Conservation (phyloP, 768 basidiomycete genomes). For the Russula dissimulans region DNA sequence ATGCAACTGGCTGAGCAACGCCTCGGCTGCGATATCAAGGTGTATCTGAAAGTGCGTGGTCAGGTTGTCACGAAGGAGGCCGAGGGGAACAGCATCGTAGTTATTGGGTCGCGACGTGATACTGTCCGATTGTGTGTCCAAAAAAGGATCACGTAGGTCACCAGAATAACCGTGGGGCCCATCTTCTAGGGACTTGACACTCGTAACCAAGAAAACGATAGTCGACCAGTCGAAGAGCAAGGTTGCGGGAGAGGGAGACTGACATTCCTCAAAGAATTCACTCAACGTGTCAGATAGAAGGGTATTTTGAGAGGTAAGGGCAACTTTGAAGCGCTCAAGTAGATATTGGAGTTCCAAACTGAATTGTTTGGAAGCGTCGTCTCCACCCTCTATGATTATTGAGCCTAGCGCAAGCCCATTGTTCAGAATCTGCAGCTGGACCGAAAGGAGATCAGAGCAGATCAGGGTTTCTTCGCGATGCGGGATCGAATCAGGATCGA, state of each 20-base stretch:
- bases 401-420: conserved; percentile 62
- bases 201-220: conserved; percentile 51
- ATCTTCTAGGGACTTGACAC: conserved; percentile 36
- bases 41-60: conserved; percentile 48
- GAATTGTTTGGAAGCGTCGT: conserved; percentile 4
- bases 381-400: conserved; percentile 36
- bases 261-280: conserved; percentile 48
- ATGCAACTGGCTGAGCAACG: conserved; percentile 51
- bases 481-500: conserved; percentile 36
- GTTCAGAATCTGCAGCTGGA: conserved; percentile 55
- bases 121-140: conserved; percentile 31
- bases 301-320: conserved; percentile 36
- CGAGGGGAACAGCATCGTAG: conserved; percentile 49
- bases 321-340: conserved; percentile 44
- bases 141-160: conserved; percentile 37
- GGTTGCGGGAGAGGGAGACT: conserved; percentile 32
- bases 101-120: conserved; percentile 30
- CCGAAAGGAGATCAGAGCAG: conserved; percentile 49
- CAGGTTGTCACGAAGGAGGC: conserved; percentile 52
- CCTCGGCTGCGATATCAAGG: conserved; percentile 41
- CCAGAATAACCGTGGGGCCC: conserved; percentile 4
- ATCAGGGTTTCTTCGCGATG: conserved; percentile 66
- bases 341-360: conserved; percentile 25
- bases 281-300: conserved; percentile 37
- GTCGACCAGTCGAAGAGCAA: conserved; percentile 63